Conservation (phyloP, 805 yeast species). For the Schwanniomyces sp. region DNA sequence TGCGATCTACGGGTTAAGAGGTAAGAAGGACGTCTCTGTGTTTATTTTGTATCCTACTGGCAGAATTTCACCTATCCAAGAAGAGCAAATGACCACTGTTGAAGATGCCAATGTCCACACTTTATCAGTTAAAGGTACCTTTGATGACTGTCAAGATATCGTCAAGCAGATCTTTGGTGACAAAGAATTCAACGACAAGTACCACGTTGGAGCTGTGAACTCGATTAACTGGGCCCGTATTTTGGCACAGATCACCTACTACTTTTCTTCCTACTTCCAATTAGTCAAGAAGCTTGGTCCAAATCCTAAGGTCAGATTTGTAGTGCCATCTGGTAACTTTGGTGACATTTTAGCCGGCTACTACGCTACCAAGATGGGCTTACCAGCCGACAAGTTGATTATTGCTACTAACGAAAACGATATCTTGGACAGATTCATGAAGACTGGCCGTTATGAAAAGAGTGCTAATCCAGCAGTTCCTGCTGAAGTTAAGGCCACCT, state of each 20-base stretch:
- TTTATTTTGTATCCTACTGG: slow-evolving; percentile 97
- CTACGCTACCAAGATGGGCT: slow-evolving; percentile 92
- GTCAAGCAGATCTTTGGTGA: slow-evolving; percentile 94
- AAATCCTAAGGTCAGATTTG: slow-evolving; percentile 61
- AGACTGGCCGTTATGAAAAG: slow-evolving; percentile 83
- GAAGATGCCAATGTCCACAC: slow-evolving; percentile 92
- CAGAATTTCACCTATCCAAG: slow-evolving; percentile 96
- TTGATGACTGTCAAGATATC: slow-evolving; percentile 97
- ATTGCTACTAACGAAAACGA: slow-evolving; percentile 97
- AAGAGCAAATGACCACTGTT: slow-evolving; percentile 97
- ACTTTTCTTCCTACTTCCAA: slow-evolving; percentile 88
- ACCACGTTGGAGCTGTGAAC: slow-evolving; percentile 96
- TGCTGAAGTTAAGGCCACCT: slow-evolving; percentile 75
- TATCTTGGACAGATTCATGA: slow-evolving; percentile 88
- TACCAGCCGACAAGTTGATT: slow-evolving; percentile 81
- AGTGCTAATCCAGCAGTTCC: slow-evolving; percentile 41
- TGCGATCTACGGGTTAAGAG: slow-evolving; percentile 96
- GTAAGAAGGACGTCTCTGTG: slow-evolving; percentile 96
- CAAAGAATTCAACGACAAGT: slow-evolving; percentile 77
- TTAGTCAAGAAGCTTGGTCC: slow-evolving; percentile 39
- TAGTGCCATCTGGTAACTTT: slow-evolving; percentile 97
- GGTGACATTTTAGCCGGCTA: slow-evolving; percentile 98
- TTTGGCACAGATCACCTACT: slow-evolving; percentile 95
- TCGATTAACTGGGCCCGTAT: slow-evolving; percentile 99
- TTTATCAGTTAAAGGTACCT: slow-evolving; percentile 90